Conservation (phyloP, 768 basidiomycete species). For the Strobilomyces confusus region DNA sequence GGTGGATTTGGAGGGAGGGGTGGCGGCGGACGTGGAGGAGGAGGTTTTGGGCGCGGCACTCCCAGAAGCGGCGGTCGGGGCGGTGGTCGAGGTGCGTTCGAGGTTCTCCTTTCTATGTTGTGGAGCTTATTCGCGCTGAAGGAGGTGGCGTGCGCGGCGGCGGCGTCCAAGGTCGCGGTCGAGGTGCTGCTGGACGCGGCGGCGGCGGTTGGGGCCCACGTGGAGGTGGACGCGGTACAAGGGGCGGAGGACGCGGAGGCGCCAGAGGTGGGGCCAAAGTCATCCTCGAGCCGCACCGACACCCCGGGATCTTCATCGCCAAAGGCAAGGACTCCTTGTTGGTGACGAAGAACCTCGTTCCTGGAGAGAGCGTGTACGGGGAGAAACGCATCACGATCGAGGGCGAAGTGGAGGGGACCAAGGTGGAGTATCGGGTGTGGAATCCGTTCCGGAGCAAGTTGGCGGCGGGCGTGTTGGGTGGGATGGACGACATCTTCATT, state of each 20-base stretch:
- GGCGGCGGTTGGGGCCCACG: conserved; percentile 45
- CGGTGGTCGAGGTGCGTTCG: conserved; percentile 35
- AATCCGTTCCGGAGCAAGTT: conserved; percentile 98
- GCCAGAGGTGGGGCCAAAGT: conserved; percentile 82
- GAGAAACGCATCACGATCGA: conserved; percentile 96
- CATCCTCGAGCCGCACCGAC: conserved; percentile 92
- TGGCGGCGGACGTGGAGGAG: conserved; percentile 37
- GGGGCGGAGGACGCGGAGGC: conserved; percentile 65
- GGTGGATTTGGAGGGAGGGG: conserved; percentile 58
- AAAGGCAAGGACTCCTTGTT: conserved; percentile 96
- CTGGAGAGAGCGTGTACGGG: conserved; percentile 97
- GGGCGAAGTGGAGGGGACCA: conserved; percentile 67
- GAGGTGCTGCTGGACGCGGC: conserved; percentile 37
- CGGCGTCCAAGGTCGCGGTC: conserved; percentile 28
- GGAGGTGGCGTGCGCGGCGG: conserved; percentile 17
- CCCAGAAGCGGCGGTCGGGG: conserved; percentile 40
- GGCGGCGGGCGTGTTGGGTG: conserved; percentile 94
- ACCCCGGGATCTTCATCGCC: conserved; percentile 93
- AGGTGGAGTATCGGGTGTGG: conserved; percentile 98
- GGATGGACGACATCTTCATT: conserved; percentile 91
- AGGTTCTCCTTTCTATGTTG: neutral
- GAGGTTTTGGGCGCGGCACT: conserved; percentile 36
- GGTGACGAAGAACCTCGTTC: conserved; percentile 97
- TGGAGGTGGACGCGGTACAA: conserved; percentile 47
- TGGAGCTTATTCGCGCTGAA: conserved; percentile 4